phyloP scores from a whole-genome alignment of 2,329 filamentous ascomycete genomes.

The Alternaria gansuensis region DNA sequence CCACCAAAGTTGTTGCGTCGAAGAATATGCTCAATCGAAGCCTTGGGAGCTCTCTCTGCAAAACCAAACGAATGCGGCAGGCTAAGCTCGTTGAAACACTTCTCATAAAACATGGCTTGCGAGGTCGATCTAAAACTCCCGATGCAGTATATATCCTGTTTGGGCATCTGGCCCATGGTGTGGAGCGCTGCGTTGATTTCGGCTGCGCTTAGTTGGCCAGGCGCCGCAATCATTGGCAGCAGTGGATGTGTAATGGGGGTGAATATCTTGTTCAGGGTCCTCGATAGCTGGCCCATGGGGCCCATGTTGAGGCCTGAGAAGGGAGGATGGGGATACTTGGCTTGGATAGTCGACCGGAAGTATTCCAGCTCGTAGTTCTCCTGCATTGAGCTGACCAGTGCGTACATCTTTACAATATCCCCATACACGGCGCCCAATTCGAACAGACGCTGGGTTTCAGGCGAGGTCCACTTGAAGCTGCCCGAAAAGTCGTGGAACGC shows the following conservation, averaged over 20 bases:
- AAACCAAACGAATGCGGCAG: constrained; percentile 82
- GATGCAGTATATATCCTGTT: constrained; percentile 82
- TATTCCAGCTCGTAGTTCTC: constrained; percentile 92
- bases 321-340: constrained; percentile 74
- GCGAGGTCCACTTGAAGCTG: constrained; percentile 81
- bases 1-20: constrained; percentile 80
- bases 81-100: constrained; percentile 69
- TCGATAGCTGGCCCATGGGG: constrained; percentile 82
- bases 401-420: constrained; percentile 92
- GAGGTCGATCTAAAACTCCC: constrained; percentile 76
- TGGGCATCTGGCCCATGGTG: constrained; percentile 80
- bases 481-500: constrained; percentile 90
- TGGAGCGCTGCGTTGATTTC: constrained; percentile 84
- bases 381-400: constrained; percentile 80
- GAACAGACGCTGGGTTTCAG: constrained; percentile 76
- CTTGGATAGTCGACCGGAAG: constrained; percentile 79
- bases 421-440: constrained; percentile 75
- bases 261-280: constrained; percentile 84
- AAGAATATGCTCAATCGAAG: constrained; percentile 75
- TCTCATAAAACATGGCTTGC: constrained; percentile 86
- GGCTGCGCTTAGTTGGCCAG: constrained; percentile 83
- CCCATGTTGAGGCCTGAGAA: constrained; percentile 90
- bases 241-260: constrained; percentile 88
- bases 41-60: constrained; percentile 74
- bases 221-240: constrained; percentile 82